phyloP scores from a whole-genome alignment of 345 rosid genomes.

The Hypericum androsaemum region DNA sequence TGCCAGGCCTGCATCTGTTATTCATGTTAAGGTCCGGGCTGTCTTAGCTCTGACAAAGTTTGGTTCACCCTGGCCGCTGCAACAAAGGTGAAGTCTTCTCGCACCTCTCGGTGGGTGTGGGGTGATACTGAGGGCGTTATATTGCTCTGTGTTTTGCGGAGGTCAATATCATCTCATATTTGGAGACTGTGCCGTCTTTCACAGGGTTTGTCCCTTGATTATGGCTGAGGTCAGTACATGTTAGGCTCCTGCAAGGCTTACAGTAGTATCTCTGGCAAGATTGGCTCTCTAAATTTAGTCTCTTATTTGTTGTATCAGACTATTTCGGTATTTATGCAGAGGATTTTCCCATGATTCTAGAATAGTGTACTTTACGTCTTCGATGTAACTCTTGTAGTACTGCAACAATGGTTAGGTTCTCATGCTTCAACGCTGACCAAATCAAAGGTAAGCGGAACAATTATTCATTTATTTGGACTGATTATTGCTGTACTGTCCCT shows the following conservation, averaged over 20 bases:
- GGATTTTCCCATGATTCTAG: slow-evolving; percentile 2
- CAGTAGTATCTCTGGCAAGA: slow-evolving; percentile 10
- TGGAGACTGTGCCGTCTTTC: slow-evolving; percentile 93
- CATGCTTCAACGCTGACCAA: slow-evolving; percentile 72
- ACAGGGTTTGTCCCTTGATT: slow-evolving; percentile 80
- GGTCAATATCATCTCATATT: slow-evolving; percentile 69
- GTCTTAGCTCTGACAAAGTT: slow-evolving; percentile 35
- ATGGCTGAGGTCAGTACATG: slow-evolving; percentile 55
- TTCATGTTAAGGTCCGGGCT: slow-evolving; percentile 30
- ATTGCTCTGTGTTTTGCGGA: slow-evolving; percentile 50
- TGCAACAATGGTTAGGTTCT: slow-evolving; percentile 70
- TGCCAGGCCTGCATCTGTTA: slow-evolving; percentile 32
- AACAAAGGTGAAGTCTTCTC: slow-evolving; percentile 52
- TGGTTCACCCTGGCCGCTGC: slow-evolving; percentile 98
- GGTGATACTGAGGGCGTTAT: slow-evolving; percentile 45
- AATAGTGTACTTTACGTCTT: slow-evolving; percentile 10
- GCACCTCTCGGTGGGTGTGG: slow-evolving; percentile 96
- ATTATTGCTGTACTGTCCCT: slow-evolving; percentile 2
- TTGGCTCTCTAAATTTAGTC: slow-evolving; percentile 19
- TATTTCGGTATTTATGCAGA: slow-evolving; percentile 14
- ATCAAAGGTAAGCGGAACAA: slow-evolving; percentile 45
- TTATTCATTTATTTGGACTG: slow-evolving; percentile 12
- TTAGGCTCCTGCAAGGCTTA: slow-evolving; percentile 21
- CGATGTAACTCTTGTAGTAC: slow-evolving; percentile 29
- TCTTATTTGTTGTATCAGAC: slow-evolving; percentile 15